A percentile compares a stretch with the other conserved stretches of the same genome.
Conservation (phyloP, 164 flowering plant genomes). For the Stephania cephalantha region DNA sequence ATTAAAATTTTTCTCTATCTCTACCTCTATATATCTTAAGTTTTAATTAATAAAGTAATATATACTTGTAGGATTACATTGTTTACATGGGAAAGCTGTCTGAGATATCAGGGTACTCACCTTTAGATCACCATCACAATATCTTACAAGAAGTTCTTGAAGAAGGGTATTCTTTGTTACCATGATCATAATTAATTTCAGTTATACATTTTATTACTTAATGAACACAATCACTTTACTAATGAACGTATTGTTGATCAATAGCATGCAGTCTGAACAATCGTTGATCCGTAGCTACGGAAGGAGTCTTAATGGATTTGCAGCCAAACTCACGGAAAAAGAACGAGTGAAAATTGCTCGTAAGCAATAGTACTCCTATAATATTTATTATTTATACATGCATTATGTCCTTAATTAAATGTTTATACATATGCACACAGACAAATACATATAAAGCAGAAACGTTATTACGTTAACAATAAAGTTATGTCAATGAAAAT, state of each 20-base stretch:
- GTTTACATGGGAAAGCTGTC: constrained; percentile 36
- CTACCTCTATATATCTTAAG: too few species aligned
- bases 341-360: background rate
- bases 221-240: background rate
- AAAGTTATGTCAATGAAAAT: too few species aligned
- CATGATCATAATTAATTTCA: background rate
- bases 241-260: background rate
- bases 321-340: constrained; percentile 3
- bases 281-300: background rate
- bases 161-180: background rate
- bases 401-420: background rate
- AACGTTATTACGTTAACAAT: too few species aligned
- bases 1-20: too few species aligned
- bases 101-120: constrained; percentile 9
- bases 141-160: constrained; percentile 21
- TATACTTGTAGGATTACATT: constrained; percentile 23
- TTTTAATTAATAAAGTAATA: too few species aligned
- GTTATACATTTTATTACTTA: background rate
- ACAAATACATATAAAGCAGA: too few species aligned
- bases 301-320: background rate
- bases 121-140: constrained; percentile 18
- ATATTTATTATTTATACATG: background rate
- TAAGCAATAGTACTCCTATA: background rate
- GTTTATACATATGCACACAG: background rate
- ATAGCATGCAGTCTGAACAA: background rate